phyloP scores from a whole-genome alignment of 1,284 basidiomycete species.

The Hypsizygus ulmarius region DNA sequence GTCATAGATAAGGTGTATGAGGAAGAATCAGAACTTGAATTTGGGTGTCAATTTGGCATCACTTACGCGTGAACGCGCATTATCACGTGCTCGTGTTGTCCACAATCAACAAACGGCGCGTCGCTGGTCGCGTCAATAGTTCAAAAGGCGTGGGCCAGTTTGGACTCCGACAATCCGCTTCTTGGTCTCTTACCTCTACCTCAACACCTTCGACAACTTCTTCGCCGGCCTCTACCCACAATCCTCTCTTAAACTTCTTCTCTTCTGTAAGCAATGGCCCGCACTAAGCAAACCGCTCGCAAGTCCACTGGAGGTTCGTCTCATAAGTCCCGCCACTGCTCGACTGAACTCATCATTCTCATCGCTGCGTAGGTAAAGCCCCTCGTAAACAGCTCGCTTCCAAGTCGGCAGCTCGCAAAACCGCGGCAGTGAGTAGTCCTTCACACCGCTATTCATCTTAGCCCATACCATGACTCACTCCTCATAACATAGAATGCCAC shows the following conservation, averaged over 20 bases:
- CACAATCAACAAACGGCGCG: conserved; percentile 22
- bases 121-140: conserved; percentile 19
- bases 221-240: neutral
- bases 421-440: conserved; percentile 39
- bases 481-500: conserved; percentile 39
- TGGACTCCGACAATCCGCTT: conserved; percentile 19
- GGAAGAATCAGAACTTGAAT: neutral
- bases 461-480: conserved; percentile 6
- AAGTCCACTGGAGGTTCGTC: conserved; percentile 57
- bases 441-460: neutral
- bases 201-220: conserved; percentile 4
- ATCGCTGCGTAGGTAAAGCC: conserved; percentile 38
- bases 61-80: neutral
- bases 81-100: conserved; percentile 21
- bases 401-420: conserved; percentile 54
- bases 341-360: conserved; percentile 20
- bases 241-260: conserved; percentile 1
- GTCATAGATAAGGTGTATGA: too few relatives aligned
- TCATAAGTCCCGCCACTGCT: conserved; percentile 7
- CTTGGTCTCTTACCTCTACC: conserved; percentile 23
- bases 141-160: conserved; percentile 26
- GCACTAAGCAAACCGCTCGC: conserved; percentile 32
- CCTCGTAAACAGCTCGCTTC: conserved; percentile 66
- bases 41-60: neutral
- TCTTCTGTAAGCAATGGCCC: conserved; percentile 27